These are phyloP conservation scores for Coelastrella sp. DNA, from an alignment of 139 green algal species.

Conservation along the genomic window DNA sequence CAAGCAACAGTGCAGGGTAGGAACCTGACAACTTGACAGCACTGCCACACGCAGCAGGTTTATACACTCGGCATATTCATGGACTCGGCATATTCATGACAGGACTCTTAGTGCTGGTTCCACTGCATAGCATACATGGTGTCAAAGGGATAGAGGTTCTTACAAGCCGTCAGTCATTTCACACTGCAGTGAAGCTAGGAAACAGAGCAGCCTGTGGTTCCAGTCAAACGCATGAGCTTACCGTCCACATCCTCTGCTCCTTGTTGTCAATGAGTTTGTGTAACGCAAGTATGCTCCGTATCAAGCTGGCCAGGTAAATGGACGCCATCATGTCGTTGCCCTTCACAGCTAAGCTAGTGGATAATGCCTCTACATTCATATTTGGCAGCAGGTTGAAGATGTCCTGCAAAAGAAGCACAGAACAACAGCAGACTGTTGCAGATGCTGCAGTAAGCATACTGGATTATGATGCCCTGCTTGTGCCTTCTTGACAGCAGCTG, in stretches of 20 bases:
- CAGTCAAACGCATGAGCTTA: constrained; percentile 20
- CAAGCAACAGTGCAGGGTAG: too few relatives aligned
- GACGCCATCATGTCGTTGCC: constrained; percentile 99
- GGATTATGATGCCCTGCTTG: too few relatives aligned
- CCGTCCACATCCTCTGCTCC: constrained; percentile 68
- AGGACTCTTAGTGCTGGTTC: too few relatives aligned
- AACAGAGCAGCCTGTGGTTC: background rate
- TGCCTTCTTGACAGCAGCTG: too few relatives aligned
- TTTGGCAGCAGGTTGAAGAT: constrained; percentile 99
- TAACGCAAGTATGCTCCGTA: constrained; percentile 91
- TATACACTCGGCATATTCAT: too few relatives aligned
- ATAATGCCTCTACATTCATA: constrained; percentile 90
- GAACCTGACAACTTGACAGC: too few relatives aligned
- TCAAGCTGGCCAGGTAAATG: constrained; percentile 95
- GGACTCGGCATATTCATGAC: too few relatives aligned
- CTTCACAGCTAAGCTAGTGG: constrained; percentile 83
- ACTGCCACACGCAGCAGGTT: background rate
- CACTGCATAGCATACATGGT: too few relatives aligned
- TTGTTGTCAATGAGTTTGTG: constrained; percentile 99
- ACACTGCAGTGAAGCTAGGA: too few relatives aligned
- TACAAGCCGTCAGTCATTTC: too few relatives aligned
- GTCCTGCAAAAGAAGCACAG: constrained; percentile 74
- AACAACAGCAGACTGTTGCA: background rate
- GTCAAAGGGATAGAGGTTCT: too few relatives aligned
- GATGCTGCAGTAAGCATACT: background rate